These are phyloP conservation scores for Diaporthe citriasiana DNA, from an alignment of 2,329 filamentous ascomycete species.

Conservation along the genomic window DNA sequence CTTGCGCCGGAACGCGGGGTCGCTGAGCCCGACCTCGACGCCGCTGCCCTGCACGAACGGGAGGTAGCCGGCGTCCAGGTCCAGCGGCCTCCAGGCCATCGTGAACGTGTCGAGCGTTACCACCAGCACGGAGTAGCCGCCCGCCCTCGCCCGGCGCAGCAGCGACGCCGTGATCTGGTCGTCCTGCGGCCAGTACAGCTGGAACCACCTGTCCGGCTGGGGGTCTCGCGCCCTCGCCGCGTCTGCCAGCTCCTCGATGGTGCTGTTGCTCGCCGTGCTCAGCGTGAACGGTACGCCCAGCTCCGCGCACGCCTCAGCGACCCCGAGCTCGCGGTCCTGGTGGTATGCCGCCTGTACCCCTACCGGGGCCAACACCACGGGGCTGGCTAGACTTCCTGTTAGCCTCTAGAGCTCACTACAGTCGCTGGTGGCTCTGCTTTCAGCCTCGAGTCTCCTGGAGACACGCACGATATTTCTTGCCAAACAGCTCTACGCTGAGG, in stretches of 20 bases:
- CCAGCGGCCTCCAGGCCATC: constrained; percentile 77
- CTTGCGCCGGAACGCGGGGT: constrained; percentile 74
- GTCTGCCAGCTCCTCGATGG: constrained; percentile 70
- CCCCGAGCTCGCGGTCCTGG: constrained; percentile 73
- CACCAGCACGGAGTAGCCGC: constrained; percentile 75
- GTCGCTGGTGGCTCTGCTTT: background rate
- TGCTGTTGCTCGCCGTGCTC: constrained; percentile 73
- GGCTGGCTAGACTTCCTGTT: constrained; percentile 49
- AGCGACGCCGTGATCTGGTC: constrained; percentile 76
- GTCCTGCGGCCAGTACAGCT: constrained; percentile 80
- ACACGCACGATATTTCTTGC: constrained; percentile 58
- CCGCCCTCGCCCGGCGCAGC: constrained; percentile 70
- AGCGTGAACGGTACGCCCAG: constrained; percentile 76
- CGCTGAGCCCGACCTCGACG: constrained; percentile 73
- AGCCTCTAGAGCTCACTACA: constrained; percentile 21
- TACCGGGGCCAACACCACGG: constrained; percentile 75
- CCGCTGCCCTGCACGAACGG: constrained; percentile 73
- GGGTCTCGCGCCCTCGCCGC: constrained; percentile 65
- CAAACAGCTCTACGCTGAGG: constrained; percentile 67
- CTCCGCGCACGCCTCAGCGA: constrained; percentile 72
- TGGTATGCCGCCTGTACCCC: constrained; percentile 80
- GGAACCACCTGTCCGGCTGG: constrained; percentile 75
- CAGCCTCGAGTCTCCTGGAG: background rate
- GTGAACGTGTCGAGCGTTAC: constrained; percentile 81
- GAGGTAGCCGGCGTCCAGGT: constrained; percentile 74